A percentile compares a stretch with the other conserved stretches of the same genome.
phyloP scores from a whole-genome alignment of 2,329 filamentous ascomycete genomes.

The Gliomastix tumulicola region DNA sequence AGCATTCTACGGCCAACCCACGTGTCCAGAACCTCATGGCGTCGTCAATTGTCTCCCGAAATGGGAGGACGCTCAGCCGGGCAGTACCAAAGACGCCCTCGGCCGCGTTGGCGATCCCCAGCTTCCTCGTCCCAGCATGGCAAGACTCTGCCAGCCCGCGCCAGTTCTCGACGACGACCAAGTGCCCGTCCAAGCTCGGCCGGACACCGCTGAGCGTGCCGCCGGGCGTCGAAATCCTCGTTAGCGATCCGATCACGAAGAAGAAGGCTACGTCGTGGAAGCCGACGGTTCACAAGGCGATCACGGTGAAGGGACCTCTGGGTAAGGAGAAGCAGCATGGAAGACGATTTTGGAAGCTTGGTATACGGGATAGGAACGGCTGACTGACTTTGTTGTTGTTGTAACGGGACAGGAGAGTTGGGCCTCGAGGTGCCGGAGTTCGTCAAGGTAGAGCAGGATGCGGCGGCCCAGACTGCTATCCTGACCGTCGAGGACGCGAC shows the following conservation, averaged over 20 bases:
- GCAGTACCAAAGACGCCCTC: slow-evolving; percentile 39
- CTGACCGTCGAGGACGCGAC: slow-evolving; percentile 64
- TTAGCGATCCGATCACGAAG: slow-evolving; percentile 54
- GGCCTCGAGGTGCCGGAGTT: slow-evolving; percentile 74
- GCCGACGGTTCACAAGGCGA: slow-evolving; percentile 54
- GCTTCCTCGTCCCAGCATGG: slow-evolving; percentile 69
- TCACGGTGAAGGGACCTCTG: slow-evolving; percentile 75
- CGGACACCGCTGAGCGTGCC: slow-evolving; percentile 74
- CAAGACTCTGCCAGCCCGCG: slow-evolving; percentile 26
- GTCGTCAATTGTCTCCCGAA: no score
- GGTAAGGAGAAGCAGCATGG: slow-evolving; percentile 48
- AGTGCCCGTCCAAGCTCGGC: slow-evolving; percentile 75
- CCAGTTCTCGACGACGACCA: slow-evolving; percentile 64
- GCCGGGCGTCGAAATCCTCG: slow-evolving; percentile 69
- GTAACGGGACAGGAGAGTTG: slow-evolving; percentile 54
- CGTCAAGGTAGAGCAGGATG: slow-evolving; percentile 64
- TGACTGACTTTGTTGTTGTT: background rate
- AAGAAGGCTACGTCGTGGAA: slow-evolving; percentile 53
- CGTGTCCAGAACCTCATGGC: no score
- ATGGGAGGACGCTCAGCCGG: no score
- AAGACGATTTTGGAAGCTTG: no score
- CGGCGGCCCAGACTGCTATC: slow-evolving; percentile 52
- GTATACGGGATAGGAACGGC: background rate
- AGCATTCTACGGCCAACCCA: no score
- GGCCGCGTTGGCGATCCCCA: slow-evolving; percentile 50